Evolutionary conservation across 352 stramenopile genomes (phyloP).

Genomic region (Globisporangium okanoganense): DNA sequence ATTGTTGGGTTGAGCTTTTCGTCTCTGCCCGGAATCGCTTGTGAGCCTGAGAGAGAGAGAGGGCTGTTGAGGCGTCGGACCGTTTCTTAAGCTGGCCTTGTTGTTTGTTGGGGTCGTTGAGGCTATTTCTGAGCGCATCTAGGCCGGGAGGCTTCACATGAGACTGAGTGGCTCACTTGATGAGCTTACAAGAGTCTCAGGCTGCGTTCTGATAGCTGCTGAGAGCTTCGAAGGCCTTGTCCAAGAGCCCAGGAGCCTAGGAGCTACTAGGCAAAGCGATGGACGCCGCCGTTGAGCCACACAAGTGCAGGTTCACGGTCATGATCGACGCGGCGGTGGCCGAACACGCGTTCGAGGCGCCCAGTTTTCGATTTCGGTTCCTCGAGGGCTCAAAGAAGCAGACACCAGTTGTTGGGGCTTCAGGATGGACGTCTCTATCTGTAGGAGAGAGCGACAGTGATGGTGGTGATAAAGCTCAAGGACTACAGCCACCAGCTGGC

Average conservation of each 20-base stretch:
- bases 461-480: not conserved
- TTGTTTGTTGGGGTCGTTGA: no score
- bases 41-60: not conserved
- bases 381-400: constrained; percentile 59
- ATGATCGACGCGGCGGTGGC: constrained; percentile 46
- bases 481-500: constrained; percentile 4
- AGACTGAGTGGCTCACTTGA: not conserved
- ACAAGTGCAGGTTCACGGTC: constrained; percentile 61
- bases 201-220: not conserved
- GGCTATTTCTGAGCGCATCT: not conserved
- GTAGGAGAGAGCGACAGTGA: constrained; percentile 3
- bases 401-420: constrained; percentile 31
- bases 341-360: constrained; percentile 36
- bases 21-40: not conserved
- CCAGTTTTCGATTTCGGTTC: constrained; percentile 68
- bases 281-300: constrained; percentile 9
- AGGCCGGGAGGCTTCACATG: not conserved
- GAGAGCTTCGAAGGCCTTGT: not conserved
- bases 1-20: not conserved
- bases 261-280: not conserved
- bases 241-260: no score
- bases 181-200: not conserved
- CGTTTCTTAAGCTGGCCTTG: not conserved
- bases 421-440: constrained; percentile 29
- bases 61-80: not conserved